These are phyloP conservation scores for Escovopsis sp. DNA, from an alignment of 2,329 filamentous ascomycete species.

Conservation along the genomic window DNA sequence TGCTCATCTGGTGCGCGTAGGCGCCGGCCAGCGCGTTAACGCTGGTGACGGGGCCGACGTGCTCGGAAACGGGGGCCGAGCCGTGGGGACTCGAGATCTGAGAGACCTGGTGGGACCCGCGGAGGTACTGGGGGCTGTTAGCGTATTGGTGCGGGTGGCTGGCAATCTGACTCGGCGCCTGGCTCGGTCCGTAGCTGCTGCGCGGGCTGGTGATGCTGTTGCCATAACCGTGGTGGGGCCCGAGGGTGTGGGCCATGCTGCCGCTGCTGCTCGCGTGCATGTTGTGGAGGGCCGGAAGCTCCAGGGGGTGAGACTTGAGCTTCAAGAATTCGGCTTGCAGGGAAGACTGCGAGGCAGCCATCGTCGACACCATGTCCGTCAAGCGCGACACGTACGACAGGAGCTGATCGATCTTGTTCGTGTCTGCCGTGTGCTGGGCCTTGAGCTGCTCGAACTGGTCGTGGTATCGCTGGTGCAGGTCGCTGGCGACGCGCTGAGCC, in stretches of 20 bases:
- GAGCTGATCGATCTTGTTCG: slow-evolving; percentile 58
- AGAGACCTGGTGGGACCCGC: slow-evolving; percentile 14
- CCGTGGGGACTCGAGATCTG: slow-evolving; percentile 17
- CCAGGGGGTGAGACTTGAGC: slow-evolving; percentile 34
- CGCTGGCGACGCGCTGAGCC: slow-evolving; percentile 50
- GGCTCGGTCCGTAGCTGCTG: slow-evolving; percentile 19
- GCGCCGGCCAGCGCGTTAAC: slow-evolving; percentile 20
- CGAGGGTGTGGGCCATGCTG: slow-evolving; percentile 10
- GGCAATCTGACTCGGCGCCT: slow-evolving; percentile 10
- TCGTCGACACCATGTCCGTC: slow-evolving; percentile 51
- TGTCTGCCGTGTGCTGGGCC: slow-evolving; percentile 33
- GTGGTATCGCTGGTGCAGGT: slow-evolving; percentile 48
- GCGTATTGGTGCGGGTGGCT: slow-evolving; percentile 19
- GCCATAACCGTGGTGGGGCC: slow-evolving; percentile 16
- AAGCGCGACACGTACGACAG: slow-evolving; percentile 49
- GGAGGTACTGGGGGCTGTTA: slow-evolving; percentile 22
- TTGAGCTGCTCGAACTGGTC: slow-evolving; percentile 35
- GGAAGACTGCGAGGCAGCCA: slow-evolving; percentile 52
- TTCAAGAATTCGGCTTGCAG: slow-evolving; percentile 51
- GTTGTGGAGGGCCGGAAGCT: slow-evolving; percentile 20
- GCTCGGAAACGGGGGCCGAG: slow-evolving; percentile 18
- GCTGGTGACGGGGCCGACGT: slow-evolving; percentile 15
- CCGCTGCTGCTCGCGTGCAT: slow-evolving; percentile 9
- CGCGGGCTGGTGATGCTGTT: slow-evolving; percentile 15
- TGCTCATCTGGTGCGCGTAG: slow-evolving; percentile 20